phyloP scores from a whole-genome alignment of 176 grass and related monocot genomes.

The Tuctoria greenei region DNA sequence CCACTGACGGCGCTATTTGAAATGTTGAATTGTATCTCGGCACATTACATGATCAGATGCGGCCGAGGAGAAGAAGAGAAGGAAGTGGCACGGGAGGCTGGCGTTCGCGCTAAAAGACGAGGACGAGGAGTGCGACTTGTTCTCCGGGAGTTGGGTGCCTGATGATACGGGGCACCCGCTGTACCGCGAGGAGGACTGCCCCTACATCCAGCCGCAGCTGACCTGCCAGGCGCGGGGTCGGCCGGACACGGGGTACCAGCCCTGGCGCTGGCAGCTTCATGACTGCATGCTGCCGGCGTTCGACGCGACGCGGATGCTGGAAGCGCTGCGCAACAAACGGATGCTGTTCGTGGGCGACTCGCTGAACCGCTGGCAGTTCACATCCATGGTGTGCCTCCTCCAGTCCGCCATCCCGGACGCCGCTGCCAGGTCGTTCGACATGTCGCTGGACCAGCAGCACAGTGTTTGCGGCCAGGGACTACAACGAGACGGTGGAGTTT shows the following conservation, averaged over 20 bases:
- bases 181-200: constrained; percentile 68
- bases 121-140: constrained; percentile 57
- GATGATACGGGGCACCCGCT: constrained; percentile 49
- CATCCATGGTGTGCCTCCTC: constrained; percentile 86
- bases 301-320: constrained; percentile 64
- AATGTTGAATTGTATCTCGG: not conserved
- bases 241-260: constrained; percentile 66
- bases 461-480: constrained; percentile 59
- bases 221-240: constrained; percentile 68
- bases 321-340: constrained; percentile 53
- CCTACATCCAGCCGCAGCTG: constrained; percentile 89
- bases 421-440: constrained; percentile 45
- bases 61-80: not conserved
- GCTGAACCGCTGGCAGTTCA: constrained; percentile 77
- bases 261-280: constrained; percentile 74
- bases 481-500: constrained; percentile 82
- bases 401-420: constrained; percentile 42
- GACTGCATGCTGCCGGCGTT: constrained; percentile 65
- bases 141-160: constrained; percentile 60
- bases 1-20: not conserved
- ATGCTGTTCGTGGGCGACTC: constrained; percentile 92
- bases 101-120: constrained; percentile 65
- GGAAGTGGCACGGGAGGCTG: constrained; percentile 36
- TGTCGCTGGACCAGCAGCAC: constrained; percentile 49
- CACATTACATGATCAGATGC: not conserved